These are phyloP conservation scores for Alternaria arborescens DNA, from an alignment of 2,329 filamentous ascomycete species.

Conservation along the genomic window DNA sequence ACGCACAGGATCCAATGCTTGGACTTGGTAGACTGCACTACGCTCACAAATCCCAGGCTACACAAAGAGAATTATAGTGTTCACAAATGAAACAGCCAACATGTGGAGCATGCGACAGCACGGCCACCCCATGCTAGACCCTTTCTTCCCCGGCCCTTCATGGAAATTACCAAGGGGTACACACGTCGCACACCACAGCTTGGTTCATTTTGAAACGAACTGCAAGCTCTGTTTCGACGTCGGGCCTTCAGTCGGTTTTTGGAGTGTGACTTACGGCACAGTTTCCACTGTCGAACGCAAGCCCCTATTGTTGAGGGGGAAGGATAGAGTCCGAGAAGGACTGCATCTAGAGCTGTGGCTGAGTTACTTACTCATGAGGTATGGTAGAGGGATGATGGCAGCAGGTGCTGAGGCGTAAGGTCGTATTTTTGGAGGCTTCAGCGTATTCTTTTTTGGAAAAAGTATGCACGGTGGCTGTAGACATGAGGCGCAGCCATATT, in stretches of 20 bases:
- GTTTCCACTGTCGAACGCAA: neutral
- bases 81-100: slow-evolving; percentile 1
- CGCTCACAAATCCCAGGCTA: neutral
- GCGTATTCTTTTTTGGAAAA: neutral
- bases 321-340: neutral
- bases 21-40: neutral
- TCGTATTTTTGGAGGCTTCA: neutral
- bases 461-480: slow-evolving; percentile 4
- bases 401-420: neutral
- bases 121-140: neutral
- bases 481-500: slow-evolving; percentile 1
- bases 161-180: slow-evolving; percentile 1
- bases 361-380: neutral
- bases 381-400: neutral
- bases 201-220: neutral
- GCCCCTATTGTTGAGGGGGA: neutral
- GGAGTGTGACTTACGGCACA: neutral
- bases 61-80: neutral
- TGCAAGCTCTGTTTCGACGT: neutral
- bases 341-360: neutral
- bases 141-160: neutral
- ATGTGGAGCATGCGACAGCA: neutral
- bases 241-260: neutral
- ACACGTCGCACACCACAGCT: slow-evolving; percentile 1
- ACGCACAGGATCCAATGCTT: neutral